Conservation (phyloP, 2,329 filamentous ascomycete genomes). For the Trichoderma brevicompactum region DNA sequence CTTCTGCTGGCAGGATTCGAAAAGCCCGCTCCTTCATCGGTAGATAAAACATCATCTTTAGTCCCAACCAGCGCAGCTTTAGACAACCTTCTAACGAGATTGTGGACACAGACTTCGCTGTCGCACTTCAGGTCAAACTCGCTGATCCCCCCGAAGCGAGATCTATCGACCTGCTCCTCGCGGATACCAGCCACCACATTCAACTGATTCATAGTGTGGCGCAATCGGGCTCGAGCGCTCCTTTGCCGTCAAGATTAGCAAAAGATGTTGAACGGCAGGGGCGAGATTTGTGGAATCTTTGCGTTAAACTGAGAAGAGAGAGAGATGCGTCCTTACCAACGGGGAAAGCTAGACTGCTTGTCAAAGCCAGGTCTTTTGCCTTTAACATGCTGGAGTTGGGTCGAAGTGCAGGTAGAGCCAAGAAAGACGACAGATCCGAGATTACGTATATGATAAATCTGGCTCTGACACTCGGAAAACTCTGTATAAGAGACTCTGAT, state of each 20-base stretch:
- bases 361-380: conserved; percentile 58
- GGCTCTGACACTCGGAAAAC: conserved; percentile 67
- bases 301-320: conserved; percentile 54
- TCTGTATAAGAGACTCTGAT: conserved; percentile 55
- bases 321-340: conserved; percentile 31
- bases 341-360: conserved; percentile 40
- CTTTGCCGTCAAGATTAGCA: conserved; percentile 9
- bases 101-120: conserved; percentile 37
- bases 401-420: conserved; percentile 44
- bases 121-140: conserved; percentile 37
- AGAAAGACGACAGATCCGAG: conserved; percentile 41
- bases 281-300: conserved; percentile 69
- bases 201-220: conserved; percentile 32
- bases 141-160: conserved; percentile 37
- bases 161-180: conserved; percentile 47
- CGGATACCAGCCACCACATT: conserved; percentile 39
- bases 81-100: neutral
- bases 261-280: conserved; percentile 60
- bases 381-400: conserved; percentile 69
- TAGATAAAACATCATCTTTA: neutral
- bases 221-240: neutral
- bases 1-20: conserved; percentile 32
- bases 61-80: neutral
- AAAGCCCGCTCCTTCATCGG: conserved; percentile 35
- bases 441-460: conserved; percentile 65